These are phyloP conservation scores for Calocybe gangraenosa DNA, from an alignment of 768 basidiomycete genomes.

Conservation along the genomic window DNA sequence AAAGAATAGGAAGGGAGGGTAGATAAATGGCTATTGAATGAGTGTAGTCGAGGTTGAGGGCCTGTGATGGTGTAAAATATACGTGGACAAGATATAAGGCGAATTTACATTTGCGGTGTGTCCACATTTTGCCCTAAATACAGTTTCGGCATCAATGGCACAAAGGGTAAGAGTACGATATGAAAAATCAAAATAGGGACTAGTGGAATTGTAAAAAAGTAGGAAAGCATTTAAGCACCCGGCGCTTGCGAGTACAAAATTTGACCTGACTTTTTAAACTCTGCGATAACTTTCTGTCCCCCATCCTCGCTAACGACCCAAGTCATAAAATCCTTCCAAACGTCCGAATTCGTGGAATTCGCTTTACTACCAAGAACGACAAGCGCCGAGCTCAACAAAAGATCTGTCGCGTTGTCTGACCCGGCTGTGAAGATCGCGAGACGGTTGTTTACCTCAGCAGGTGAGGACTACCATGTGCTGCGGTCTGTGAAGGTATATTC, in stretches of 20 bases:
- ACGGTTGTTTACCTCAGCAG: constrained; percentile 22
- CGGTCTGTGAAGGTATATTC: constrained; percentile 55
- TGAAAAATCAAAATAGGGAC: too few relatives aligned
- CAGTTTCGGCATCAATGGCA: too few relatives aligned
- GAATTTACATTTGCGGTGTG: too few relatives aligned
- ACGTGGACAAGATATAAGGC: too few relatives aligned
- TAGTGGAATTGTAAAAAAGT: too few relatives aligned
- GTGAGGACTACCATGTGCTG: constrained; percentile 44
- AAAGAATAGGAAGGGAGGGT: too few relatives aligned
- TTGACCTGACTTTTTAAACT: constrained; percentile 33
- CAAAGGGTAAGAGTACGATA: too few relatives aligned
- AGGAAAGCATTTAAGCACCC: too few relatives aligned
- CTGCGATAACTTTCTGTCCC: constrained; percentile 38
- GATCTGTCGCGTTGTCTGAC: constrained; percentile 33
- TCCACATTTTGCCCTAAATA: too few relatives aligned
- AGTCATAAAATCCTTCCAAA: constrained; percentile 35
- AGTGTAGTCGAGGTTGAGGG: too few relatives aligned
- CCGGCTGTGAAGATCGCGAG: constrained; percentile 40
- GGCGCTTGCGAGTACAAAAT: constrained; percentile 29
- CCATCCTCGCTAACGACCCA: constrained; percentile 38
- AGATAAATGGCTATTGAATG: too few relatives aligned
- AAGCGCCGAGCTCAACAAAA: constrained; percentile 45
- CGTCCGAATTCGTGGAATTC: constrained; percentile 17
- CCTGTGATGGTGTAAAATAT: too few relatives aligned
- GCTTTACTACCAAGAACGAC: constrained; percentile 33